Conservation (phyloP, 2,329 filamentous ascomycete genomes). For the Aspergillus cejpii region DNA sequence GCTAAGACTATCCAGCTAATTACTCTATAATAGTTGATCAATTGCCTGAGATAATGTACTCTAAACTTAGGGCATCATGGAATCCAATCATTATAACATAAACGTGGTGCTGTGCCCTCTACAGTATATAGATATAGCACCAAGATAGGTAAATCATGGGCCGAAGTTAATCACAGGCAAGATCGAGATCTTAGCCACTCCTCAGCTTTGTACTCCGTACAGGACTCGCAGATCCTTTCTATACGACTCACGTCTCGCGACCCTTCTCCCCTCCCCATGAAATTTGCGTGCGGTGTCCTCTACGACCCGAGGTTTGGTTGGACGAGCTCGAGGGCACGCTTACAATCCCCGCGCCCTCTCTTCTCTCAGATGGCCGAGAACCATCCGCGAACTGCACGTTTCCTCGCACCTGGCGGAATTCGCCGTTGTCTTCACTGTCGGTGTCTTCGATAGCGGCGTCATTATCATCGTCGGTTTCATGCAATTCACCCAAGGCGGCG, state of each 20-base stretch:
- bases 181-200: no score
- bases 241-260: constrained; percentile 20
- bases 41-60: no score
- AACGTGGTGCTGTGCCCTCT: no score
- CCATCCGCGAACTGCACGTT: constrained; percentile 34
- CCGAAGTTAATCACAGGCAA: no score
- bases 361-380: constrained; percentile 22
- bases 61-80: no score
- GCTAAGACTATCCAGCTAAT: no score
- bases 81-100: no score
- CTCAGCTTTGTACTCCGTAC: no score
- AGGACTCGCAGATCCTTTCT: no score
- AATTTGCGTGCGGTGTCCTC: constrained; percentile 27
- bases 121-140: no score
- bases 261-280: constrained; percentile 41
- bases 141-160: no score
- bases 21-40: no score
- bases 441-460: constrained; percentile 17
- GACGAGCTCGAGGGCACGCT: constrained; percentile 13
- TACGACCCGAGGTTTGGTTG: constrained; percentile 1
- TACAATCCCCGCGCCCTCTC: constrained; percentile 9
- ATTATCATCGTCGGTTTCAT: constrained; percentile 23
- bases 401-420: constrained; percentile 15
- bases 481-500: constrained; percentile 37
- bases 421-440: constrained; percentile 21